These are phyloP conservation scores for Trifolium subterraneum DNA, from an alignment of 306 rosid species.

Conservation along the genomic window DNA sequence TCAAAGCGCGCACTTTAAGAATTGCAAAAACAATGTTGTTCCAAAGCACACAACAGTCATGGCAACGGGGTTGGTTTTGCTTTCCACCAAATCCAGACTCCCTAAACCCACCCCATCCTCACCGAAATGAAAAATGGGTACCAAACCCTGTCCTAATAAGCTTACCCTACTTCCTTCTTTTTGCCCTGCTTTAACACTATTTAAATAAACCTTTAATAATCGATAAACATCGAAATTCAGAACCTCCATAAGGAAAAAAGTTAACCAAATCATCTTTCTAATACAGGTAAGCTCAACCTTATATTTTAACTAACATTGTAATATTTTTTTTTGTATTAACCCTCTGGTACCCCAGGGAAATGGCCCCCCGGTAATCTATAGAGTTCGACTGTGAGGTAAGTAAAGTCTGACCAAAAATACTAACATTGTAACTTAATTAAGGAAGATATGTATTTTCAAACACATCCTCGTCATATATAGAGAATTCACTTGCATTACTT, in stretches of 20 bases:
- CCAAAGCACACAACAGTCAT: neutral
- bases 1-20: slow-evolving; percentile 9
- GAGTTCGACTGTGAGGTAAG: too few relatives aligned
- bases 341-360: too few relatives aligned
- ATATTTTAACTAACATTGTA: neutral
- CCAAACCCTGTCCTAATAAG: neutral
- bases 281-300: neutral
- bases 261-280: slow-evolving; percentile 7
- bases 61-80: neutral
- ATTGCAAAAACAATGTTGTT: neutral
- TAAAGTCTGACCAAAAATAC: too few relatives aligned
- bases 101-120: neutral
- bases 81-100: neutral
- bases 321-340: too few relatives aligned
- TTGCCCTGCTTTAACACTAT: neutral
- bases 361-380: too few relatives aligned
- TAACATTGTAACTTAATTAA: neutral
- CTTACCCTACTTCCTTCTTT: neutral
- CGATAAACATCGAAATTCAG: neutral
- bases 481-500: neutral
- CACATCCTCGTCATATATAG: neutral
- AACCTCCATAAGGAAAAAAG: neutral
- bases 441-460: neutral
- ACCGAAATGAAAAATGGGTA: neutral
- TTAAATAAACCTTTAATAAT: slow-evolving; percentile 5